Percentiles rank a stretch among this genome's conserved stretches.
These are phyloP conservation scores for Cyberlindnera petersonii DNA, from an alignment of 805 yeast species.

Conservation along the genomic window DNA sequence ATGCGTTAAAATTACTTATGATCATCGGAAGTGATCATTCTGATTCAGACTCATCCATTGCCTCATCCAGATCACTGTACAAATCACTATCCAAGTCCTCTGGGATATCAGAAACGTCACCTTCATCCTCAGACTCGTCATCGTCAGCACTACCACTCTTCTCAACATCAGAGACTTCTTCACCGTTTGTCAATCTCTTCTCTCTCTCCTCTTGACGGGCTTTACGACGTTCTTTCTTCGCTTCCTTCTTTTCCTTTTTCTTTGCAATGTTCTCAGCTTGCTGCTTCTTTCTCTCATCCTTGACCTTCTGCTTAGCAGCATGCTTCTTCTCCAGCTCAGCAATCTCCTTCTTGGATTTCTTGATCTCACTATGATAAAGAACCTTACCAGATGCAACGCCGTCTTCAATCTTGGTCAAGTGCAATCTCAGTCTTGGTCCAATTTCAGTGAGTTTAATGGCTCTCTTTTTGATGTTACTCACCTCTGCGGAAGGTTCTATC, in stretches of 20 bases:
- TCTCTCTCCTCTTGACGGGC: conserved; percentile 43
- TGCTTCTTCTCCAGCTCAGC: conserved; percentile 64
- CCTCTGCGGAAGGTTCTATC: conserved; percentile 19
- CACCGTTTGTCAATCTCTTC: conserved; percentile 27
- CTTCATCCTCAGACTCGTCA: conserved; percentile 36
- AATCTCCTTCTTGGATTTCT: conserved; percentile 60
- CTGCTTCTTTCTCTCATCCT: conserved; percentile 66
- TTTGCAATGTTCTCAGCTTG: conserved; percentile 76
- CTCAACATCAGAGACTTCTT: conserved; percentile 28
- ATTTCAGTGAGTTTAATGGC: conserved; percentile 91
- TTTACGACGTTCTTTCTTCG: conserved; percentile 65
- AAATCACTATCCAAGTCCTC: conserved; percentile 45
- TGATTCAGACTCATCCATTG: conserved; percentile 21
- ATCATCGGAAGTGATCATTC: not conserved
- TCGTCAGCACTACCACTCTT: conserved; percentile 32
- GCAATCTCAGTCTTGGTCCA: conserved; percentile 83
- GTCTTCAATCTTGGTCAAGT: conserved; percentile 84
- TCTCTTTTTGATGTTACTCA: conserved; percentile 45
- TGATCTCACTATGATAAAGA: conserved; percentile 69
- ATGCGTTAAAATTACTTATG: not conserved
- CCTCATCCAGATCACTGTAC: conserved; percentile 40
- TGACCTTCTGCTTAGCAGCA: conserved; percentile 53
- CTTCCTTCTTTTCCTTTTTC: conserved; percentile 69
- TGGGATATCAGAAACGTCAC: conserved; percentile 37
- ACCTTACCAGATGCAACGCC: conserved; percentile 88